Evolutionary conservation across 768 basidiomycete genomes (phyloP).

Genomic region (Boletellus sp.): DNA sequence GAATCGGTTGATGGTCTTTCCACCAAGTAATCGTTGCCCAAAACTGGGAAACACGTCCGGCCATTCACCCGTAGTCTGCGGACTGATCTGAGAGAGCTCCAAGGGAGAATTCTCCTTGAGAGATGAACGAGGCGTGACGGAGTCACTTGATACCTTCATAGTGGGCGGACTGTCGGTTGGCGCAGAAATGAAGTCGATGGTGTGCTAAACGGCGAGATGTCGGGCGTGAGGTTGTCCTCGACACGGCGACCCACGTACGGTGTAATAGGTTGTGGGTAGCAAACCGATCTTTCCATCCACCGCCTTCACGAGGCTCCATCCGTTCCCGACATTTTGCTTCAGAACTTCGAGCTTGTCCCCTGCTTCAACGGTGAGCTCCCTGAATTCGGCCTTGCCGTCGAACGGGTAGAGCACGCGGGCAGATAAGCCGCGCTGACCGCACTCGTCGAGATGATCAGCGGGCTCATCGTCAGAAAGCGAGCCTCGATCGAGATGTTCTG

Average conservation of each 20-base stretch:
- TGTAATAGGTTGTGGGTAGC: conserved; percentile 69
- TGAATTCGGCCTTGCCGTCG: conserved; percentile 70
- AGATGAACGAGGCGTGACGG: conserved; percentile 49
- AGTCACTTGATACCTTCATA: conserved; percentile 36
- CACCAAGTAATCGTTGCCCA: conserved; percentile 66
- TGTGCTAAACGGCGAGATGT: conserved; percentile 46
- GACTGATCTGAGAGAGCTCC: conserved; percentile 43
- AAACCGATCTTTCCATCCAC: conserved; percentile 60
- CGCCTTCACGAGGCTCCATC: conserved; percentile 74
- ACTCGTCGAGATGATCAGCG: conserved; percentile 31
- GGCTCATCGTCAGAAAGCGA: conserved; percentile 54
- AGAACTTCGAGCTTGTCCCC: conserved; percentile 71
- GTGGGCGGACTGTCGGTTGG: conserved; percentile 33
- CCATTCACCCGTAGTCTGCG: conserved; percentile 73
- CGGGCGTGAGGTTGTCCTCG: background rate
- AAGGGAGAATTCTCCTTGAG: conserved; percentile 22
- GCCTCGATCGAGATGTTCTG: conserved; percentile 49
- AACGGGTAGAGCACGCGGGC: conserved; percentile 74
- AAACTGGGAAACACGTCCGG: conserved; percentile 58
- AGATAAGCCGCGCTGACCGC: conserved; percentile 38
- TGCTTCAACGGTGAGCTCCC: conserved; percentile 64
- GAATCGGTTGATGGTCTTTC: conserved; percentile 80
- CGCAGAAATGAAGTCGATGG: conserved; percentile 55
- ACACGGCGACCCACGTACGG: conserved; percentile 40
- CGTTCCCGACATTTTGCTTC: conserved; percentile 68